A percentile compares a stretch with the other conserved stretches of the same genome.
These are phyloP conservation scores for Avicennia marina DNA, from an alignment of 257 asterid species.

Conservation along the genomic window DNA sequence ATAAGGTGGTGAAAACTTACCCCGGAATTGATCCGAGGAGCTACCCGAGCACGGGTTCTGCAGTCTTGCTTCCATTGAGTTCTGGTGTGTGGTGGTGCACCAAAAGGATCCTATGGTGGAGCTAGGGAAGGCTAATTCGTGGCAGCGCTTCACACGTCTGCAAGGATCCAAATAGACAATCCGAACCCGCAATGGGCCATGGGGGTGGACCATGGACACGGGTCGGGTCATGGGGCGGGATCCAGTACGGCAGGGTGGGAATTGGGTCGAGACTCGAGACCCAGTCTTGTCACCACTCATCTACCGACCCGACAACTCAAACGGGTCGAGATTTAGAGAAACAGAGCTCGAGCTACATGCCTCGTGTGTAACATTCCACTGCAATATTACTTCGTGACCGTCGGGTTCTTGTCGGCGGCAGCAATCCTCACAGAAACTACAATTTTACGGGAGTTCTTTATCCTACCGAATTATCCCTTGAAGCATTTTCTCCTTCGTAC, in stretches of 20 bases:
- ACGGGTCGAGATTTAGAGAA: slow-evolving; percentile 38
- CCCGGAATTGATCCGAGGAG: slow-evolving; percentile 49
- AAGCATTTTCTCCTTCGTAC: slow-evolving; percentile 40
- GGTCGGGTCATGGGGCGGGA: slow-evolving; percentile 44
- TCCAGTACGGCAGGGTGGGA: slow-evolving; percentile 49
- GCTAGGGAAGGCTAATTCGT: slow-evolving; percentile 27
- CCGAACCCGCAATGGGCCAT: slow-evolving; percentile 37
- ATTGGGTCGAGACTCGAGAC: slow-evolving; percentile 19
- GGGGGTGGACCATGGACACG: slow-evolving; percentile 45
- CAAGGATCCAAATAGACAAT: slow-evolving; percentile 33
- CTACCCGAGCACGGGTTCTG: slow-evolving; percentile 53
- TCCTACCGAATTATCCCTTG: slow-evolving; percentile 39
- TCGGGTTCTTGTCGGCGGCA: slow-evolving; percentile 39
- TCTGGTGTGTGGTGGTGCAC: slow-evolving; percentile 42
- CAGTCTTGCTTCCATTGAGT: slow-evolving; percentile 47
- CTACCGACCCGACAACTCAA: slow-evolving; percentile 21
- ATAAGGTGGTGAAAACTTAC: slow-evolving; percentile 24
- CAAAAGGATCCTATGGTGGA: slow-evolving; percentile 22
- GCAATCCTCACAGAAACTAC: slow-evolving; percentile 32
- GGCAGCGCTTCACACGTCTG: slow-evolving; percentile 36
- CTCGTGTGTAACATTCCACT: slow-evolving; percentile 51
- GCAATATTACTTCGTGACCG: slow-evolving; percentile 43
- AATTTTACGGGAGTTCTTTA: slow-evolving; percentile 23
- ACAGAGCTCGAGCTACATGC: slow-evolving; percentile 22
- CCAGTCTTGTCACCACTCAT: slow-evolving; percentile 33